Conservation (phyloP, 768 basidiomycete genomes). For the Cystofilobasidium macerans region DNA sequence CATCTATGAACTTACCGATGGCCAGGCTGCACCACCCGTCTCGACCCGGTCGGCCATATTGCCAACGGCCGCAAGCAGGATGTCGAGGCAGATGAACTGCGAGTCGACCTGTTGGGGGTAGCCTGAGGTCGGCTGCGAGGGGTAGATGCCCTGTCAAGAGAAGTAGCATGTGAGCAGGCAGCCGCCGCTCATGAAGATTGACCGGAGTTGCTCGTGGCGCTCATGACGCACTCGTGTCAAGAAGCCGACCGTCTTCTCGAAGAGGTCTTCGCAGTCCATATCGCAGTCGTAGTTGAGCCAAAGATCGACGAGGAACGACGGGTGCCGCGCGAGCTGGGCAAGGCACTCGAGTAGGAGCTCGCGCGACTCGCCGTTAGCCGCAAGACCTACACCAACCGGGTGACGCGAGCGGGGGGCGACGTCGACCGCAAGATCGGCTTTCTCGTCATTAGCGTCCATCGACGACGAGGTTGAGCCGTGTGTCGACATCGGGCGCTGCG, state of each 20-base stretch:
- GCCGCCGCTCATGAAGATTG: background rate
- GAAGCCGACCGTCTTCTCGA: constrained; percentile 79
- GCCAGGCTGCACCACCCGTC: constrained; percentile 39
- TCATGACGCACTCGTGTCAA: constrained; percentile 53
- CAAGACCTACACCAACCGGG: constrained; percentile 40
- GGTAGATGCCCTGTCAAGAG: constrained; percentile 60
- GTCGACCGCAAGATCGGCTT: constrained; percentile 28
- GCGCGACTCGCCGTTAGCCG: constrained; percentile 74
- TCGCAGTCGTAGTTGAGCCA: constrained; percentile 97
- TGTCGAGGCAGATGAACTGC: constrained; percentile 78
- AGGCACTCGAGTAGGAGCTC: constrained; percentile 84
- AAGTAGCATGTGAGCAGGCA: too few species aligned
- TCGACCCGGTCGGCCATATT: constrained; percentile 66
- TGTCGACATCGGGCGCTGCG: constrained; percentile 26
- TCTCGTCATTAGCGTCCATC: constrained; percentile 40
- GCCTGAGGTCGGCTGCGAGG: constrained; percentile 33
- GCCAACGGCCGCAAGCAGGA: constrained; percentile 73
- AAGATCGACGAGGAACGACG: constrained; percentile 81
- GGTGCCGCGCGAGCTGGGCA: constrained; percentile 63
- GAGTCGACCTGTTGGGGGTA: constrained; percentile 59
- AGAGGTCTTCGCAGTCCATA: constrained; percentile 89
- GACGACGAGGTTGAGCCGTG: constrained; percentile 29
- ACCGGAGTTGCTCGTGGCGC: background rate
- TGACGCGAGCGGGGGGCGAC: constrained; percentile 34
- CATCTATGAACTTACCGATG: constrained; percentile 11